phyloP scores from a whole-genome alignment of 768 basidiomycete genomes.

The Russula griseocarnosa region DNA sequence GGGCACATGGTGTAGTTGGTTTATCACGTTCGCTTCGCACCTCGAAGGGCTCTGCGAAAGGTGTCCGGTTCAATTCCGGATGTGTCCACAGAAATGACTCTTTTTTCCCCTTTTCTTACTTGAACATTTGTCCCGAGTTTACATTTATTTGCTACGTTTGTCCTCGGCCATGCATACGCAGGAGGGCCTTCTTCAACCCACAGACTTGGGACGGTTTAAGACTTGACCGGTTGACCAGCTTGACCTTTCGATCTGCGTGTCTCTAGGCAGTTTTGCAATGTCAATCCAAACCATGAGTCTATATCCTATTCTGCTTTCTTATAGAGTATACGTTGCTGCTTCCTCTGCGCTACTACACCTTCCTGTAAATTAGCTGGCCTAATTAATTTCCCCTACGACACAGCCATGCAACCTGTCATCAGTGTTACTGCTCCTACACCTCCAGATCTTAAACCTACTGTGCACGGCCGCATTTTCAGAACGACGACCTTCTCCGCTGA shows the following conservation, averaged over 20 bases:
- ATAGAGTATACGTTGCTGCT: neutral
- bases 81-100: neutral
- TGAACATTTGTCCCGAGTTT: neutral
- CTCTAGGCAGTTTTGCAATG: neutral
- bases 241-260: neutral
- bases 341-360: neutral
- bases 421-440: conserved; percentile 16
- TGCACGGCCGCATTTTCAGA: conserved; percentile 12
- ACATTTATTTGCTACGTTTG: neutral
- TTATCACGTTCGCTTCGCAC: conserved; percentile 17
- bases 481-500: conserved; percentile 45
- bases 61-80: conserved; percentile 18
- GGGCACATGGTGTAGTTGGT: conserved; percentile 12
- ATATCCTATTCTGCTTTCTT: neutral
- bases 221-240: too few species aligned
- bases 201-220: neutral
- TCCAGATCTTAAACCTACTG: neutral
- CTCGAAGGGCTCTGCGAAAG: neutral
- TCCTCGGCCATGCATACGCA: neutral
- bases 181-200: neutral
- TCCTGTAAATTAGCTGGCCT: conserved; percentile 15
- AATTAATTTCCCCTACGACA: neutral
- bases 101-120: neutral
- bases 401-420: conserved; percentile 14
- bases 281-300: neutral